Conservation (phyloP, 2,329 filamentous ascomycete genomes). For the Xylaria sp. region DNA sequence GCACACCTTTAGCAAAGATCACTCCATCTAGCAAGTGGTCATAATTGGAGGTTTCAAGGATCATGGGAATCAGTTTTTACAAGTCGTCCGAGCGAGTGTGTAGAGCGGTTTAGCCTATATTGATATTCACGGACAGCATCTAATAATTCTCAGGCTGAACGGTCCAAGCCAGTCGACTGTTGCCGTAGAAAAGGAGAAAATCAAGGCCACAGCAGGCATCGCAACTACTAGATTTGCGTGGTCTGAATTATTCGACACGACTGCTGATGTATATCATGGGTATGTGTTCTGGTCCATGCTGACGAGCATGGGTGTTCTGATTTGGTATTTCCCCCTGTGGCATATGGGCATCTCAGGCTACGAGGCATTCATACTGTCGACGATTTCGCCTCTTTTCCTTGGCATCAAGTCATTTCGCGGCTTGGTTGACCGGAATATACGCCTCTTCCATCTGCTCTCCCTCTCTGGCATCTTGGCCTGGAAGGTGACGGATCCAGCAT, state of each 20-base stretch:
- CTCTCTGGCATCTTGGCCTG: conserved; percentile 84
- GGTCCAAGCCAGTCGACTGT: conserved; percentile 59
- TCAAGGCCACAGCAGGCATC: conserved; percentile 76
- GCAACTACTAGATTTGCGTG: conserved; percentile 79
- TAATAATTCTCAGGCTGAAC: conserved; percentile 58
- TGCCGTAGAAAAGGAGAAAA: conserved; percentile 79
- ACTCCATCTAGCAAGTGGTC: neutral
- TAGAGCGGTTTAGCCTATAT: conserved; percentile 27
- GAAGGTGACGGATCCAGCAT: conserved; percentile 75
- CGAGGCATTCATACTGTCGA: conserved; percentile 87
- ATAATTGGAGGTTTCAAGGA: neutral
- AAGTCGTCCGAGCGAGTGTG: conserved; percentile 46
- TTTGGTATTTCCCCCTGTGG: conserved; percentile 99
- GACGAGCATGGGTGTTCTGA: conserved; percentile 85
- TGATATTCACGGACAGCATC: conserved; percentile 37
- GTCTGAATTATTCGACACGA: conserved; percentile 79
- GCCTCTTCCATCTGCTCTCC: conserved; percentile 79
- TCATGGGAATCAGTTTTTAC: neutral
- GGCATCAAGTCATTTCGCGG: conserved; percentile 75
- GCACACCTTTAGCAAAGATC: conserved; percentile 9
- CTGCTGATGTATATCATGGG: conserved; percentile 91
- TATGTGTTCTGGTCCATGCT: conserved; percentile 97
- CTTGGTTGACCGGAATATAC: conserved; percentile 74
- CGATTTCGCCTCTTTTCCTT: conserved; percentile 83
- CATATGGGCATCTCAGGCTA: conserved; percentile 99